Evolutionary conservation across 2,329 filamentous ascomycete genomes (phyloP).

Genomic region (Apiospora malaysiana): DNA sequence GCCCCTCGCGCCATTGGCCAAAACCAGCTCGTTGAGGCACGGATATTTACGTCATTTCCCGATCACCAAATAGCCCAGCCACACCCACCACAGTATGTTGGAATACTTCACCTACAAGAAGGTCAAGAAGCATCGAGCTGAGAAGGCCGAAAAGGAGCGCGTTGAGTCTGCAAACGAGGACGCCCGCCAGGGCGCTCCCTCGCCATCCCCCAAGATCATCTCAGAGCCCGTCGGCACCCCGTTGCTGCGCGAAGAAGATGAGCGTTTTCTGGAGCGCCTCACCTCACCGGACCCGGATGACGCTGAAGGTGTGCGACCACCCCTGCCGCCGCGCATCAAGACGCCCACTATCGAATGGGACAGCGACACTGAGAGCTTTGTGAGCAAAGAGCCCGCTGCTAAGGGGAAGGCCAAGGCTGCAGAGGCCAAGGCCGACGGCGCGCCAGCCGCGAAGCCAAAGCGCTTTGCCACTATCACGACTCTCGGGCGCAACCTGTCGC

Average conservation of each 20-base stretch:
- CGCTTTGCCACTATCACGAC: slow-evolving; percentile 48
- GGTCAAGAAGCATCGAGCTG: slow-evolving; percentile 62
- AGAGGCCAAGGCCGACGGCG: slow-evolving; percentile 37
- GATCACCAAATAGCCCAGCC: background rate
- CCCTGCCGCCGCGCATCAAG: slow-evolving; percentile 60
- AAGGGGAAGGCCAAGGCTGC: slow-evolving; percentile 38
- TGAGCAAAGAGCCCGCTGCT: slow-evolving; percentile 29
- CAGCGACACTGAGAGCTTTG: slow-evolving; percentile 46
- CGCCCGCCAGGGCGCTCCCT: slow-evolving; percentile 31
- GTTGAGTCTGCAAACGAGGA: slow-evolving; percentile 33
- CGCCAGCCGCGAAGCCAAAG: slow-evolving; percentile 44
- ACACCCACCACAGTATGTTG: slow-evolving; percentile 53
- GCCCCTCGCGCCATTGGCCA: background rate
- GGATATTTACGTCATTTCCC: slow-evolving; percentile 4
- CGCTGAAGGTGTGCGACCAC: slow-evolving; percentile 53
- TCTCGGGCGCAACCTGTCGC: slow-evolving; percentile 37
- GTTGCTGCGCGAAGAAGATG: slow-evolving; percentile 62
- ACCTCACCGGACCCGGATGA: slow-evolving; percentile 46
- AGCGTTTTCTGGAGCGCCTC: slow-evolving; percentile 62
- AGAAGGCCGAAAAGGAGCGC: slow-evolving; percentile 47
- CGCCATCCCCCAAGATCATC: slow-evolving; percentile 34
- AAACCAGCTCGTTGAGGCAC: background rate
- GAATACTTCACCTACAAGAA: slow-evolving; percentile 70
- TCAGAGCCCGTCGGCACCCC: slow-evolving; percentile 43
- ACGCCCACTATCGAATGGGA: slow-evolving; percentile 58